phyloP scores from a whole-genome alignment of 2,329 filamentous ascomycete species.

The Aspergillus sp. region DNA sequence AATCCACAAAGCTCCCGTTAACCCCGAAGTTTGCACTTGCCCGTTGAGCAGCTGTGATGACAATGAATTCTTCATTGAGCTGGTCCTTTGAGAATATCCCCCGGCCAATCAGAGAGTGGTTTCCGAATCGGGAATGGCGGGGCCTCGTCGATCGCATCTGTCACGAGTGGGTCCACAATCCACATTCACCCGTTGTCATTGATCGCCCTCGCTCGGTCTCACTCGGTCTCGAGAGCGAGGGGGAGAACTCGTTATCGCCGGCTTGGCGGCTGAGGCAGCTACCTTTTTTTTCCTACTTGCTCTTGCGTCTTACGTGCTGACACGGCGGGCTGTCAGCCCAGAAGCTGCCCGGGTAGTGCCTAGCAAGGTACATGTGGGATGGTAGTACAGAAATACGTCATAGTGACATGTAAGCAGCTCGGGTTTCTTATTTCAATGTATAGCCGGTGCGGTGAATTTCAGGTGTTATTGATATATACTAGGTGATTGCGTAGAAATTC shows the following conservation, averaged over 20 bases:
- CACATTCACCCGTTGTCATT: background rate
- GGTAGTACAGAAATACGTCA: background rate
- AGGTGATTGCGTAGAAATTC: background rate
- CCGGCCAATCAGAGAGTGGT: conserved; percentile 3
- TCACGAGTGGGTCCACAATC: background rate
- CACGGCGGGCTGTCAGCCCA: background rate
- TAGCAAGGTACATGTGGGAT: background rate
- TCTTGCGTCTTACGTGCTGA: too few species aligned
- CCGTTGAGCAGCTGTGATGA: background rate
- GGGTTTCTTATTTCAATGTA: background rate
- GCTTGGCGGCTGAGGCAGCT: background rate
- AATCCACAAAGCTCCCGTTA: background rate
- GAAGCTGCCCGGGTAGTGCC: background rate
- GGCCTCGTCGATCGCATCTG: background rate
- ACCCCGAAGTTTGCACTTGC: background rate
- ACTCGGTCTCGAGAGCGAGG: background rate
- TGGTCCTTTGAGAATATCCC: background rate
- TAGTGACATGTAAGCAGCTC: background rate
- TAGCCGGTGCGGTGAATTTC: background rate
- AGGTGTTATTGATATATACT: background rate
- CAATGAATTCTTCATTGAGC: background rate
- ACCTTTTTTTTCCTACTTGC: too few species aligned
- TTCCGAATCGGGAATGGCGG: background rate
- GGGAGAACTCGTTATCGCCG: background rate
- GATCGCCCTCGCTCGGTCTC: background rate